Percentiles rank a stretch among this genome's conserved stretches.
Conservation (phyloP, 2,329 filamentous ascomycete genomes). For the Sphaerostilbella broomeana region DNA sequence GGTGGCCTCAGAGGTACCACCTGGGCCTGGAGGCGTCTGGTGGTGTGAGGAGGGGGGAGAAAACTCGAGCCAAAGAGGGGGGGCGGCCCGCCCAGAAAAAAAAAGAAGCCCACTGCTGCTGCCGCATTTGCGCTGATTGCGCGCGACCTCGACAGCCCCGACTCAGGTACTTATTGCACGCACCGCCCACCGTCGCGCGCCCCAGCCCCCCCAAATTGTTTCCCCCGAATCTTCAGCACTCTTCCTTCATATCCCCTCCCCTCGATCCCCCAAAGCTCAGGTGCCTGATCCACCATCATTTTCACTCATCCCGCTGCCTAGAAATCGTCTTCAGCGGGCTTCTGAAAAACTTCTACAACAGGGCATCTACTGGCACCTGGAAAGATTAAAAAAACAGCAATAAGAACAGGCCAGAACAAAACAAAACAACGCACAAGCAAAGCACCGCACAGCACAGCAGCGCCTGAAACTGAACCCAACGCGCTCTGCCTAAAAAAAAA, state of each 20-base stretch:
- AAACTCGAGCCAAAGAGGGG: constrained; percentile 16
- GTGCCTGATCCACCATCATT: constrained; percentile 16
- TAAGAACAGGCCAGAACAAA: not conserved
- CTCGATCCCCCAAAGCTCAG: constrained; percentile 20
- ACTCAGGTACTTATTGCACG: constrained; percentile 30
- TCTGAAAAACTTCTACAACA: constrained; percentile 7
- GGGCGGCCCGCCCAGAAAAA: constrained; percentile 9
- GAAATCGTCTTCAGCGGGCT: constrained; percentile 11
- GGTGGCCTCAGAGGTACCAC: too few species aligned
- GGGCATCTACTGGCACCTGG: constrained; percentile 2
- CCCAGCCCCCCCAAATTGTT: constrained; percentile 25
- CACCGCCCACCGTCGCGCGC: constrained; percentile 26
- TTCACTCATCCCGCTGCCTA: constrained; percentile 12
- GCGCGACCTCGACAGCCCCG: constrained; percentile 18
- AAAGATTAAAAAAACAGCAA: not conserved
- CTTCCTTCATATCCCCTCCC: constrained; percentile 20
- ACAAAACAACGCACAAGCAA: not conserved
- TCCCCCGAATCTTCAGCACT: constrained; percentile 26
- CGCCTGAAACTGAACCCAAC: too few species aligned
- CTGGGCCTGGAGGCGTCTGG: constrained; percentile 9
- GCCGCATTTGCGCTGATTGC: constrained; percentile 28
- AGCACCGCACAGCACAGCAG: not conserved
- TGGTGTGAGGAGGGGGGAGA: constrained; percentile 8
- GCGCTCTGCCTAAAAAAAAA: constrained; percentile 6
- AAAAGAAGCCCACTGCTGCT: constrained; percentile 17